Conservation (phyloP, 1,284 basidiomycete species). For the Inonotus obliquus region DNA sequence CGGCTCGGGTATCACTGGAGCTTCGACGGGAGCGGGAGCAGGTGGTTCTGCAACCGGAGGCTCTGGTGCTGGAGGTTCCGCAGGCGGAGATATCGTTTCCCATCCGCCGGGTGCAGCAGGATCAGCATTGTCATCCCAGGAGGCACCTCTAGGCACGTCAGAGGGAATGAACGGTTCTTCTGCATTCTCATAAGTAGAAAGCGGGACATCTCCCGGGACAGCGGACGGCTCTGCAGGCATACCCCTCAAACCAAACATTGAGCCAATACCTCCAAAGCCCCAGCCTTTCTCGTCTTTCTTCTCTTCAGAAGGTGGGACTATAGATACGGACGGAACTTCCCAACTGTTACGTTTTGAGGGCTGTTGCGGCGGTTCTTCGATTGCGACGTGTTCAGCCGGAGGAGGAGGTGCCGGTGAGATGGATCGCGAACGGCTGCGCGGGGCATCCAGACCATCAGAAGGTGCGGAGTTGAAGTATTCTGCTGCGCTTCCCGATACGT, state of each 20-base stretch:
- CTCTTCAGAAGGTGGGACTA: background rate
- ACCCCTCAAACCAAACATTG: background rate
- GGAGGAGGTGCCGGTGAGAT: conserved; percentile 1
- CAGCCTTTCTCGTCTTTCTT: conserved; percentile 1
- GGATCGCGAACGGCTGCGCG: conserved; percentile 1
- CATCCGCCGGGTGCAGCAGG: background rate
- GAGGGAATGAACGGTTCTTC: conserved; percentile 6
- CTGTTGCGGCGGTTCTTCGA: background rate
- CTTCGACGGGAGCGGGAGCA: background rate
- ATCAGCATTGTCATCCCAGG: background rate
- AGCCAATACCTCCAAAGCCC: conserved; percentile 7
- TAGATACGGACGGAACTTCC: conserved; percentile 1
- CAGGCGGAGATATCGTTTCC: background rate
- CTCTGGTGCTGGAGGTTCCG: too few relatives aligned
- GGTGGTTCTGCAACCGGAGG: background rate
- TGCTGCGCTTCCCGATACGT: background rate
- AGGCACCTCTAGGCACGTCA: background rate
- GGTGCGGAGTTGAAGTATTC: background rate
- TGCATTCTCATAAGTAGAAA: background rate
- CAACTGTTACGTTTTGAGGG: background rate
- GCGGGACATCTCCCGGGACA: background rate
- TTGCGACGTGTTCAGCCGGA: background rate
- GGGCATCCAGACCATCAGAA: background rate
- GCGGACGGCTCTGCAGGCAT: background rate
- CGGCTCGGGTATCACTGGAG: conserved; percentile 1